Conservation (phyloP, 2,329 filamentous ascomycete species). For the Ophiosphaerella herpotricha region DNA sequence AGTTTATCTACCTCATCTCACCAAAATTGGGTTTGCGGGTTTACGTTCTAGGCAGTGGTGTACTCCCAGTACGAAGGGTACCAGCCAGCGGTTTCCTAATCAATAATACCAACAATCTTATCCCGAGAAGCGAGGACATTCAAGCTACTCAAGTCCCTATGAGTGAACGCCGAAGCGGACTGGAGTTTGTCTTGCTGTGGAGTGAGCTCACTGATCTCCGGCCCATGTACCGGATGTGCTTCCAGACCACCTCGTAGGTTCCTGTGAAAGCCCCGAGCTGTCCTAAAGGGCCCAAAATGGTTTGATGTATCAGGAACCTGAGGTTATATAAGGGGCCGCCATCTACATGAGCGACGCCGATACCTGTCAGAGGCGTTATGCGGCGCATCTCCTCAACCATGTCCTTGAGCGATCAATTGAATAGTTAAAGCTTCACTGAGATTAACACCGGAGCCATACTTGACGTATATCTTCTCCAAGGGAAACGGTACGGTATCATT, state of each 20-base stretch:
- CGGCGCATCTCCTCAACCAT: conserved; percentile 22
- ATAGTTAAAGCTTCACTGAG: conserved; percentile 37
- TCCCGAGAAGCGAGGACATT: conserved; percentile 52
- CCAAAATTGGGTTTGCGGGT: conserved; percentile 42
- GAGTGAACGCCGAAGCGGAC: conserved; percentile 53
- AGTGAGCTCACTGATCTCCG: conserved; percentile 17
- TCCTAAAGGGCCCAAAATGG: conserved; percentile 42
- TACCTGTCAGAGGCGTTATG: conserved; percentile 10
- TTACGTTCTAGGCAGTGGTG: conserved; percentile 48
- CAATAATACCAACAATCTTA: conserved; percentile 52
- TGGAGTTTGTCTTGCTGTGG: conserved; percentile 28
- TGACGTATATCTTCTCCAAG: conserved; percentile 6
- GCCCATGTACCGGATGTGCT: conserved; percentile 3
- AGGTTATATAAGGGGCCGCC: conserved; percentile 31
- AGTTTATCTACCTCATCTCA: conserved; percentile 13
- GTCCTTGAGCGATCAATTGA: conserved; percentile 34
- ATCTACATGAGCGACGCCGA: conserved; percentile 18
- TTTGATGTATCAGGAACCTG: conserved; percentile 16
- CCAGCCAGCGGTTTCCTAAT: conserved; percentile 56
- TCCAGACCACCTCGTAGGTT: conserved; percentile 40
- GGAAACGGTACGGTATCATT: conserved; percentile 3
- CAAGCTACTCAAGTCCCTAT: conserved; percentile 55
- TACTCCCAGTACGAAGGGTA: conserved; percentile 57
- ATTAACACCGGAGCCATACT: not conserved
- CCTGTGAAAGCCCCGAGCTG: conserved; percentile 44